These are phyloP conservation scores for Microcos paniculata DNA, from an alignment of 345 rosid species.

Conservation along the genomic window DNA sequence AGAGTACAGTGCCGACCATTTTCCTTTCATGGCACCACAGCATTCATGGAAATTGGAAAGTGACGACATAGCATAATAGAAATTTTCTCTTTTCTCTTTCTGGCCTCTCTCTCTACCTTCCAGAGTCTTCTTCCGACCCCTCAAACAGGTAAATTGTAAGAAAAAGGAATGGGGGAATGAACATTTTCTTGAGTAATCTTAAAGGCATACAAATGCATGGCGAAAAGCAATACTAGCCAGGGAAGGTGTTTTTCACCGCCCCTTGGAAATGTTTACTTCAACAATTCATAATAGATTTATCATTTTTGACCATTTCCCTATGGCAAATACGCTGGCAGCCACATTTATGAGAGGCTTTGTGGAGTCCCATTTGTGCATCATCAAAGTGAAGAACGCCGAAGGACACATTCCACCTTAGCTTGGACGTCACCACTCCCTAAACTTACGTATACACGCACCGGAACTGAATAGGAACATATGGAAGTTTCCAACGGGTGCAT, in stretches of 20 bases:
- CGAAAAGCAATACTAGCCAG: neutral
- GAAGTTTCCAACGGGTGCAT: neutral
- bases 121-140: neutral
- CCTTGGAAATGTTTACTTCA: neutral
- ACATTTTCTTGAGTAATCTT: neutral
- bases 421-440: neutral
- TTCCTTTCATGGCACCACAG: neutral
- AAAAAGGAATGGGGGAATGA: neutral
- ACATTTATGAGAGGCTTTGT: neutral
- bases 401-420: neutral
- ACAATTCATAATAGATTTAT: neutral
- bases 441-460: neutral
- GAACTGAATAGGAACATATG: neutral
- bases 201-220: neutral
- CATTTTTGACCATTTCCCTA: neutral
- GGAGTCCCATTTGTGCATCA: neutral
- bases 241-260: neutral
- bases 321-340: neutral
- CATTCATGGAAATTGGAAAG: slow-evolving; percentile 1
- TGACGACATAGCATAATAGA: neutral
- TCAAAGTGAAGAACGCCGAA: neutral
- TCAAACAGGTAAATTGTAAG: neutral
- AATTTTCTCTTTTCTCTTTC: neutral
- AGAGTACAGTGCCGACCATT: neutral
- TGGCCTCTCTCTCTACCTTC: neutral